phyloP scores from a whole-genome alignment of 2,329 filamentous ascomycete species.

The Hymenoscyphus salicellus region DNA sequence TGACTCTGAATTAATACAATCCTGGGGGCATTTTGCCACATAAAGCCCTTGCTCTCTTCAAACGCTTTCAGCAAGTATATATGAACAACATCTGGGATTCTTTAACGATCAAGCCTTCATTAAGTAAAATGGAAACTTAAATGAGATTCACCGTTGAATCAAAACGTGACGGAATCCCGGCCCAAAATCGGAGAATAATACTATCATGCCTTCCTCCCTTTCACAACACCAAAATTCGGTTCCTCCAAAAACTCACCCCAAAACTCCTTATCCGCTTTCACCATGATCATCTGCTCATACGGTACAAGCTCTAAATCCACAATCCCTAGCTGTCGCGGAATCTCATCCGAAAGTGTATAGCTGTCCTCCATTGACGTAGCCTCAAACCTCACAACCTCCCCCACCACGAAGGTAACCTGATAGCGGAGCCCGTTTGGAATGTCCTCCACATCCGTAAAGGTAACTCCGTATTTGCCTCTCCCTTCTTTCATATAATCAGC shows the following conservation, averaged over 20 bases:
- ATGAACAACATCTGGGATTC: too few species aligned
- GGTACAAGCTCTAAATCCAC: neutral
- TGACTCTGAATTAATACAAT: too few species aligned
- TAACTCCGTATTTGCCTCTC: neutral
- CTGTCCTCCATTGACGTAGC: constrained; percentile 4
- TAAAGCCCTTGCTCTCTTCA: too few species aligned
- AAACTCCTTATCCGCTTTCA: constrained; percentile 2
- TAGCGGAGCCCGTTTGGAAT: neutral
- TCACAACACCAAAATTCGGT: constrained; percentile 1
- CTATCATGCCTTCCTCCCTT: too few species aligned
- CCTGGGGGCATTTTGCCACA: too few species aligned
- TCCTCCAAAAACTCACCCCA: constrained; percentile 1
- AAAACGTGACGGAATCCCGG: neutral
- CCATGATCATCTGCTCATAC: neutral
- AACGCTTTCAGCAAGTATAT: too few species aligned
- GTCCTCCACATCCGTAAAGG: neutral
- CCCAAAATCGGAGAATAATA: too few species aligned
- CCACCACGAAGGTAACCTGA: neutral
- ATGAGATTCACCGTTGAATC: too few species aligned
- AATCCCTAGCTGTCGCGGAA: neutral
- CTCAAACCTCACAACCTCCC: neutral
- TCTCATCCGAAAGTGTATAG: neutral
- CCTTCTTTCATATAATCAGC: neutral
- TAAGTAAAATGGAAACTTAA: too few species aligned
- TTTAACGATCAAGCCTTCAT: too few species aligned